phyloP scores from a whole-genome alignment of 139 green algal genomes.

The Haematococcus lacustris region DNA sequence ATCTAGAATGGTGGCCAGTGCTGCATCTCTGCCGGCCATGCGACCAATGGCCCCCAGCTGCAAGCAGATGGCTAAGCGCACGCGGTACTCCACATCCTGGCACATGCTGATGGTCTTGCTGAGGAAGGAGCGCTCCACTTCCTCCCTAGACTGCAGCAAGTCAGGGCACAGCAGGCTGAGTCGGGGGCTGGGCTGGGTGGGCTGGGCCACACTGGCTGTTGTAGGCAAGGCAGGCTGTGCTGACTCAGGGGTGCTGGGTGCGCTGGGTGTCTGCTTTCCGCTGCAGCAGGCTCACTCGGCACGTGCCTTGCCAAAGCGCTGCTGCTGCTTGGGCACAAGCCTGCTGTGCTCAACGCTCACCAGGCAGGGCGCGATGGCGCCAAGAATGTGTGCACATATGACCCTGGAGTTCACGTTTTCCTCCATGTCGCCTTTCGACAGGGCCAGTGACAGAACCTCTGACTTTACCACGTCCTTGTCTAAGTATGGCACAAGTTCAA shows the following conservation, averaged over 20 bases:
- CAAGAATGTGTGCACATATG: constrained; percentile 34
- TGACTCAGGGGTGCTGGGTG: too few relatives aligned
- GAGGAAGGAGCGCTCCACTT: constrained; percentile 34
- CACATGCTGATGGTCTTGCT: constrained; percentile 36
- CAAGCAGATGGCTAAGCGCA: constrained; percentile 19
- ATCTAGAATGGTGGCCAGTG: constrained; percentile 20
- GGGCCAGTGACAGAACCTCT: constrained; percentile 30
- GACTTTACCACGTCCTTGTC: constrained; percentile 37
- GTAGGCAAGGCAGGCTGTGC: too few relatives aligned
- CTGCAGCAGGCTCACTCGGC: too few relatives aligned
- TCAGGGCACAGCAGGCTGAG: background rate
- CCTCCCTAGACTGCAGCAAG: constrained; percentile 22
- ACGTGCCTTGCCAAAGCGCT: too few relatives aligned
- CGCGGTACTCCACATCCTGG: constrained; percentile 34
- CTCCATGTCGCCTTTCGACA: constrained; percentile 39
- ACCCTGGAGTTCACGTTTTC: constrained; percentile 22
- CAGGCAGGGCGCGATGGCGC: constrained; percentile 20
- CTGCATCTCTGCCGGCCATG: constrained; percentile 10
- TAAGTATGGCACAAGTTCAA: constrained; percentile 28
- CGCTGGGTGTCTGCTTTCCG: too few relatives aligned
- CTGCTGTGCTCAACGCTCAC: too few relatives aligned
- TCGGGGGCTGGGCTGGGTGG: too few relatives aligned
- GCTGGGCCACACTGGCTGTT: background rate
- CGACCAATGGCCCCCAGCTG: constrained; percentile 23
- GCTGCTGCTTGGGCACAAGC: too few relatives aligned